phyloP scores from a whole-genome alignment of 2,329 filamentous ascomycete species.

The Ophidiomyces ophidiicola region DNA sequence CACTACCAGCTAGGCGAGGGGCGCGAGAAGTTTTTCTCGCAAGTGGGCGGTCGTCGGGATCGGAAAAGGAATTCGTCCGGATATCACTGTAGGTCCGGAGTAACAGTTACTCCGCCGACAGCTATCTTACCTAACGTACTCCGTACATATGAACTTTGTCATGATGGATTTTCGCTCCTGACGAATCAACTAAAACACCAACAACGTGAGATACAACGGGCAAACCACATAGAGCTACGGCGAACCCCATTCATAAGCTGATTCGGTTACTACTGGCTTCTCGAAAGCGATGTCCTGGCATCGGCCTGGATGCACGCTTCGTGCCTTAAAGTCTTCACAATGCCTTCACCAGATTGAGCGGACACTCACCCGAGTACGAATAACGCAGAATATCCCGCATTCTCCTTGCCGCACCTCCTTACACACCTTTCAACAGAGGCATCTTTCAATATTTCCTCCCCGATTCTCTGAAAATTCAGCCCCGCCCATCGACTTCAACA shows the following conservation, averaged over 20 bases:
- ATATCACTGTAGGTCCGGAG: too few relatives aligned
- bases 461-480: too few relatives aligned
- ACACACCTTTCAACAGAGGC: conserved; percentile 14
- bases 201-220: background rate
- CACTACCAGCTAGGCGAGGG: conserved; percentile 10
- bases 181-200: too few relatives aligned
- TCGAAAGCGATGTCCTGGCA: conserved; percentile 27
- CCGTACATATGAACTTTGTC: too few relatives aligned
- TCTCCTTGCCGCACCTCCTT: conserved; percentile 12
- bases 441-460: conserved; percentile 16
- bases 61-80: too few relatives aligned
- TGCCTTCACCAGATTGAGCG: conserved; percentile 26
- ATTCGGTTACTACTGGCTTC: background rate
- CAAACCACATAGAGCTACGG: background rate
- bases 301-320: conserved; percentile 26
- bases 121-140: too few relatives aligned
- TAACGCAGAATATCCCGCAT: conserved; percentile 19
- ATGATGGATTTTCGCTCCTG: too few relatives aligned
- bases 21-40: too few relatives aligned
- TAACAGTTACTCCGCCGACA: too few relatives aligned
- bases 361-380: conserved; percentile 26
- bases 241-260: background rate
- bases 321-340: conserved; percentile 26
- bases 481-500: conserved; percentile 25
- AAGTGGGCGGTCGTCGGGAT: too few relatives aligned